phyloP scores from a whole-genome alignment of 306 rosid genomes.

The Medicago ruthenica region DNA sequence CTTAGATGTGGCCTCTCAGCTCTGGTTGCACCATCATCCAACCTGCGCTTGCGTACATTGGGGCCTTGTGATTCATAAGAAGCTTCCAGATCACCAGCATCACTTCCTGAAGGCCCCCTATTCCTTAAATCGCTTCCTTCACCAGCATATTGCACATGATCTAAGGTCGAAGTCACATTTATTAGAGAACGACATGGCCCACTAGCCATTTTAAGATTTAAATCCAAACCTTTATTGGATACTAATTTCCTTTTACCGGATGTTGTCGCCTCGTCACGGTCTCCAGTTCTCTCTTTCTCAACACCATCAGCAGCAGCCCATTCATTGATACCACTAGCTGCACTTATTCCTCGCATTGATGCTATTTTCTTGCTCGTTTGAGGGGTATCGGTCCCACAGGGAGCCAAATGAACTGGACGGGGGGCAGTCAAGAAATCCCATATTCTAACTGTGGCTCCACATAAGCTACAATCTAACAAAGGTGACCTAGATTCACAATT shows the following conservation, averaged over 20 bases:
- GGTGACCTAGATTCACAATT: conserved; percentile 80
- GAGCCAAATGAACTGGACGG: conserved; percentile 79
- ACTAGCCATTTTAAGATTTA: conserved; percentile 75
- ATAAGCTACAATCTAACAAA: conserved; percentile 92
- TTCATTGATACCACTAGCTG: conserved; percentile 96
- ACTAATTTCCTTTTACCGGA: conserved; percentile 61
- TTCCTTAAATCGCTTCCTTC: conserved; percentile 77
- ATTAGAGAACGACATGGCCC: conserved; percentile 61
- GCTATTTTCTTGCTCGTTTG: conserved; percentile 90
- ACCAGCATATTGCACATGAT: conserved; percentile 58
- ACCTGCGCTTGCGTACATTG: conserved; percentile 74
- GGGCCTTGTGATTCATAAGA: conserved; percentile 92
- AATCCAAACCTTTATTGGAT: conserved; percentile 61
- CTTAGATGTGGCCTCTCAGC: conserved; percentile 12
- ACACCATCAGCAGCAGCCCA: conserved; percentile 80
- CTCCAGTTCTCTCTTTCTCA: conserved; percentile 81
- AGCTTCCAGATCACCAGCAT: conserved; percentile 79
- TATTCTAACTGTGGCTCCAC: conserved; percentile 91
- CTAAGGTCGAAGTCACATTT: conserved; percentile 55
- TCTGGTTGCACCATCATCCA: conserved; percentile 67
- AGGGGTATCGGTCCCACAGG: conserved; percentile 78
- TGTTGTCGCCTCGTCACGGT: conserved; percentile 90
- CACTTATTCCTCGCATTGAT: conserved; percentile 90
- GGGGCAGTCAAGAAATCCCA: conserved; percentile 82
- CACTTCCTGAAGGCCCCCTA: conserved; percentile 81